Evolutionary conservation across 2,329 filamentous ascomycete genomes (phyloP).

Genomic region (Epichloe sylvatica): DNA sequence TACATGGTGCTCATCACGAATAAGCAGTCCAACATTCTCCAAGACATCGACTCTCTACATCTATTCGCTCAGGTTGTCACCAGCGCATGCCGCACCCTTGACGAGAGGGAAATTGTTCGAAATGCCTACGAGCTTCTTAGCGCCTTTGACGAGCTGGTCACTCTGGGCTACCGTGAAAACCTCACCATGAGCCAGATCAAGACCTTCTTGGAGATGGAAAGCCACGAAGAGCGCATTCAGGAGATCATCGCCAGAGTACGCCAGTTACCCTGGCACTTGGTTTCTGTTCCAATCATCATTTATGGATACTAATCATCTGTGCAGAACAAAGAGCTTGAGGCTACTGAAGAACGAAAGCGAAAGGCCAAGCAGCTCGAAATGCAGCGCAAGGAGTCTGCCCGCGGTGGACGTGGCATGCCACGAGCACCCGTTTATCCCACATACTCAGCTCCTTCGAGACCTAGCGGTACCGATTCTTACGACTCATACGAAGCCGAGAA

Average conservation of each 20-base stretch:
- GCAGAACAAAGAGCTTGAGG: constrained; percentile 96
- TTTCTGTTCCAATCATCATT: neutral
- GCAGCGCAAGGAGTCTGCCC: constrained; percentile 90
- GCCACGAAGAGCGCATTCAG: constrained; percentile 96
- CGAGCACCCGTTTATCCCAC: constrained; percentile 75
- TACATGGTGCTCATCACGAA: constrained; percentile 99
- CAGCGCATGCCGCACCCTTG: constrained; percentile 88
- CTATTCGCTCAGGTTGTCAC: constrained; percentile 95
- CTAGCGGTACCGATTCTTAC: constrained; percentile 66
- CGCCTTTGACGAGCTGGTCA: constrained; percentile 95
- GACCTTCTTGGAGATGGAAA: constrained; percentile 98
- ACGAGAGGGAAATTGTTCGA: constrained; percentile 86
- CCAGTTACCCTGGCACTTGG: neutral
- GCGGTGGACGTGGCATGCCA: constrained; percentile 54
- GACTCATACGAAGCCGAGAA: constrained; percentile 95
- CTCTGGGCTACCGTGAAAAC: constrained; percentile 90
- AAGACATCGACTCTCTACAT: constrained; percentile 97
- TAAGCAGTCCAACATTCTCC: constrained; percentile 96
- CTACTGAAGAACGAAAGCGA: constrained; percentile 92
- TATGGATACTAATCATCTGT: constrained; percentile 11
- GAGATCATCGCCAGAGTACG: constrained; percentile 85
- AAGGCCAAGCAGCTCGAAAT: constrained; percentile 98
- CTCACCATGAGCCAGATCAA: constrained; percentile 94
- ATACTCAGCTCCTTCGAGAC: constrained; percentile 67
- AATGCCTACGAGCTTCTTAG: constrained; percentile 94